phyloP scores from a whole-genome alignment of 352 stramenopile genomes.

The Phytophthora capsici region DNA sequence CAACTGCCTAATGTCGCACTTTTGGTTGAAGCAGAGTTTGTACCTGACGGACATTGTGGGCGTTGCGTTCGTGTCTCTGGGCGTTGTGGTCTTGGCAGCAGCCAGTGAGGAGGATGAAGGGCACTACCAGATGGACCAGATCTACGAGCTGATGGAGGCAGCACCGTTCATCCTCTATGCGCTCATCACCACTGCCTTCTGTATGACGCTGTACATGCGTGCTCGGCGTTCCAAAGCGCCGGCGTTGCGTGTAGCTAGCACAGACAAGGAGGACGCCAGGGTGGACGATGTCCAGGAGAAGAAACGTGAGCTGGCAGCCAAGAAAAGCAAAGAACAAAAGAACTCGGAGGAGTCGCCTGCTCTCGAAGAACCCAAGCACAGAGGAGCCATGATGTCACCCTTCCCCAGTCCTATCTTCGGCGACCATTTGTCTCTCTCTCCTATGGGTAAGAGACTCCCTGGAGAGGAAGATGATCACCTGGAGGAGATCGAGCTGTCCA shows the following conservation, averaged over 20 bases:
- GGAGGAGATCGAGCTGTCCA: constrained; percentile 63
- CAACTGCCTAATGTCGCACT: constrained; percentile 87
- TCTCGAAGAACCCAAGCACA: constrained; percentile 36
- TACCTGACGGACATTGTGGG: constrained; percentile 87
- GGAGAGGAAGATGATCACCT: constrained; percentile 64
- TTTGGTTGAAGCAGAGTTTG: constrained; percentile 87
- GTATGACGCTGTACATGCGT: constrained; percentile 85
- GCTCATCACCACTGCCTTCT: constrained; percentile 80
- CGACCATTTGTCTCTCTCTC: constrained; percentile 56
- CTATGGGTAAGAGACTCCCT: constrained; percentile 34
- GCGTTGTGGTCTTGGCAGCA: constrained; percentile 80
- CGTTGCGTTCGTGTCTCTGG: constrained; percentile 76
- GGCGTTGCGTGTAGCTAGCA: constrained; percentile 68
- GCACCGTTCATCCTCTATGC: constrained; percentile 87
- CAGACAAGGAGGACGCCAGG: constrained; percentile 52
- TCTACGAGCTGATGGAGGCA: constrained; percentile 83
- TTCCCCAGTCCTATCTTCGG: constrained; percentile 79
- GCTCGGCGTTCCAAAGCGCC: constrained; percentile 81
- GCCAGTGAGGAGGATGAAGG: constrained; percentile 73
- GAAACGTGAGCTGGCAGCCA: constrained; percentile 53
- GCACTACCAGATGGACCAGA: constrained; percentile 88
- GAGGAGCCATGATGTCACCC: constrained; percentile 76
- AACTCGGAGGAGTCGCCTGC: constrained; percentile 33
- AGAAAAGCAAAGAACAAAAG: constrained; percentile 23
- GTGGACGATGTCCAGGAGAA: constrained; percentile 68